Evolutionary conservation across 1,139 yeast genomes (phyloP).

Genomic region (Hyphopichia fennica): DNA sequence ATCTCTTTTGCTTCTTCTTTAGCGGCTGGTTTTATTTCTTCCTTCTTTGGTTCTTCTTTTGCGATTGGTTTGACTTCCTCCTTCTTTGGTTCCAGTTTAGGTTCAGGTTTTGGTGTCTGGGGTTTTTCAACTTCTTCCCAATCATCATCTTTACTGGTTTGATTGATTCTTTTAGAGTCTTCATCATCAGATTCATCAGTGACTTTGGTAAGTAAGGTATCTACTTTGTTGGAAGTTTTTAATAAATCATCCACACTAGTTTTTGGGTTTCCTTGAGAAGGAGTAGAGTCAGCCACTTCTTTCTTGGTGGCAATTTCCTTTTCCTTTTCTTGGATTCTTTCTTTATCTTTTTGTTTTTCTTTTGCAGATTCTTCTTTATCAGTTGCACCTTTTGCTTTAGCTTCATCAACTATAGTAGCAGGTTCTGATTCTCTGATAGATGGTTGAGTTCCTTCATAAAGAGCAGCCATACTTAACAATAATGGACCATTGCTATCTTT

Average conservation of each 20-base stretch:
- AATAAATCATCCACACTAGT: constrained; percentile 39
- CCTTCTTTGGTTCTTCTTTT: constrained; percentile 1
- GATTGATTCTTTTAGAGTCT: constrained; percentile 21
- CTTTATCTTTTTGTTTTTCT: constrained; percentile 19
- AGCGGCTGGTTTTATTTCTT: not conserved
- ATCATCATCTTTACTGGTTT: constrained; percentile 34
- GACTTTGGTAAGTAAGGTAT: constrained; percentile 38
- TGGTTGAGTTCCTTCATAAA: constrained; percentile 74
- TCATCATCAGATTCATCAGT: constrained; percentile 44
- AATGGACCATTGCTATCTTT: constrained; percentile 82
- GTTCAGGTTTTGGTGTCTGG: constrained; percentile 8
- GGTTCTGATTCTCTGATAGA: constrained; percentile 36
- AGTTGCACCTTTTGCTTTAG: constrained; percentile 19
- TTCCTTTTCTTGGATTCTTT: constrained; percentile 13
- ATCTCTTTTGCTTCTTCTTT: not conserved
- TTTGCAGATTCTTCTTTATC: constrained; percentile 18
- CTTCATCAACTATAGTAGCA: constrained; percentile 24
- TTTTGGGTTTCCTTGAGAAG: constrained; percentile 7
- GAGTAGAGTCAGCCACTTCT: not conserved
- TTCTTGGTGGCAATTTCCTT: constrained; percentile 9
- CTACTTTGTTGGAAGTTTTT: constrained; percentile 40
- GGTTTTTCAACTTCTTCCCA: constrained; percentile 45
- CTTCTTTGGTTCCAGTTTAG: constrained; percentile 9
- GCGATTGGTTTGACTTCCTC: constrained; percentile 9
- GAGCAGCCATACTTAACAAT: constrained; percentile 68